A percentile compares a stretch with the other conserved stretches of the same genome.
phyloP scores from a whole-genome alignment of 306 rosid species.

The Cicer cuneatum region DNA sequence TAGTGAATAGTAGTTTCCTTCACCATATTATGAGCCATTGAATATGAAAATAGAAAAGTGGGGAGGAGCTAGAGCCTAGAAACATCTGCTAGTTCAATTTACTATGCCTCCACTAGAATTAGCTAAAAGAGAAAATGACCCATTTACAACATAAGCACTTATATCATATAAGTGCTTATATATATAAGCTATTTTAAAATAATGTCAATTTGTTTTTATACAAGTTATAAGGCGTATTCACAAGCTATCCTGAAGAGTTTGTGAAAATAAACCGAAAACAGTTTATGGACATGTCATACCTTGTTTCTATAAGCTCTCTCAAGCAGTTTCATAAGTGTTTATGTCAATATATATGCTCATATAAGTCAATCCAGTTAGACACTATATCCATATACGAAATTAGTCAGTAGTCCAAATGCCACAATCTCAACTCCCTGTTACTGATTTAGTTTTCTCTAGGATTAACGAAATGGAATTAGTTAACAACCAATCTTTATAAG shows the following conservation, averaged over 20 bases:
- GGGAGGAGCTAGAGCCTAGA: neutral
- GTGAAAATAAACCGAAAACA: too few species aligned
- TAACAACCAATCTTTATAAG: neutral
- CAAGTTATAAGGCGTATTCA: too few species aligned
- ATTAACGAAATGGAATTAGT: constrained; percentile 10
- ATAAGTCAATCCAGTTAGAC: too few species aligned
- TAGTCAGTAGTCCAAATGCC: constrained; percentile 10
- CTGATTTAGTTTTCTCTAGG: neutral
- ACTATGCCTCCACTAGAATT: constrained; percentile 16
- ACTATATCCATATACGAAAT: neutral
- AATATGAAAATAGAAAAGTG: neutral
- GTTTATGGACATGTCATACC: too few species aligned
- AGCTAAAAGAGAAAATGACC: neutral
- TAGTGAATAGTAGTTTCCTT: constrained; percentile 21
- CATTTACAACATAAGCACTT: too few species aligned
- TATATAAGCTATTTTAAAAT: too few species aligned
- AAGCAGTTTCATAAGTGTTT: too few species aligned
- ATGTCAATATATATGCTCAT: too few species aligned
- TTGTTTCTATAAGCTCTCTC: too few species aligned
- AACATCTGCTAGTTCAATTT: neutral
- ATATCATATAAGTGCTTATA: too few species aligned
- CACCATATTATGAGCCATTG: constrained; percentile 9
- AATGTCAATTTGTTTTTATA: too few species aligned
- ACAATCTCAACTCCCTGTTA: constrained; percentile 1
- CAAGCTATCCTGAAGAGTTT: too few species aligned